Conservation (phyloP, 192 early-diverging fungal genomes). For the Coemansia sp. region DNA sequence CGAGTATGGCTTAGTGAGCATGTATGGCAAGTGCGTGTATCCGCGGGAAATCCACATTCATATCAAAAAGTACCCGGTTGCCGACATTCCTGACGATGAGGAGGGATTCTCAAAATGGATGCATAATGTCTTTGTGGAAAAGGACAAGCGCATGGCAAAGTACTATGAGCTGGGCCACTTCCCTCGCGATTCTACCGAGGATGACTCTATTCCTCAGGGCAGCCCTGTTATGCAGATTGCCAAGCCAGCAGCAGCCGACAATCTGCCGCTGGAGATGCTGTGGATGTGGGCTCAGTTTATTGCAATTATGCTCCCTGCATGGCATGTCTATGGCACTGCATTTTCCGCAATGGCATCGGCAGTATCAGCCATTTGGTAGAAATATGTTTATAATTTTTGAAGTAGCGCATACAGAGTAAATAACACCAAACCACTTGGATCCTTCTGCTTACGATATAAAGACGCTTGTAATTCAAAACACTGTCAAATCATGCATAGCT, state of each 20-base stretch:
- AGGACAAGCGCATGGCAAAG: conserved; percentile 74
- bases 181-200: conserved; percentile 48
- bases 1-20: conserved; percentile 70
- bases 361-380: conserved; percentile 7
- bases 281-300: conserved; percentile 48
- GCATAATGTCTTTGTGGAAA: conserved; percentile 72
- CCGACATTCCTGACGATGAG: conserved; percentile 67
- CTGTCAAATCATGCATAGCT: not conserved
- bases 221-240: conserved; percentile 26
- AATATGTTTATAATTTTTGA: not conserved
- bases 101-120: conserved; percentile 76
- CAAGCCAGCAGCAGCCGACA: conserved; percentile 15
- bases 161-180: conserved; percentile 79
- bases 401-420: not conserved
- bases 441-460: not conserved
- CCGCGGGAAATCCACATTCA: conserved; percentile 83
- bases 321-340: conserved; percentile 17
- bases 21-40: conserved; percentile 69
- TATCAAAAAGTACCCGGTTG: conserved; percentile 63
- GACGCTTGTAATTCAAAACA: not conserved
- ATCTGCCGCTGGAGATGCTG: conserved; percentile 24
- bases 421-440: not conserved
- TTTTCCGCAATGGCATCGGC: conserved; percentile 4
- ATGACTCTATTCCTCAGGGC: conserved; percentile 28
- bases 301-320: conserved; percentile 32